phyloP scores from a whole-genome alignment of 768 basidiomycete species.

The Crassisporium funariophilum region DNA sequence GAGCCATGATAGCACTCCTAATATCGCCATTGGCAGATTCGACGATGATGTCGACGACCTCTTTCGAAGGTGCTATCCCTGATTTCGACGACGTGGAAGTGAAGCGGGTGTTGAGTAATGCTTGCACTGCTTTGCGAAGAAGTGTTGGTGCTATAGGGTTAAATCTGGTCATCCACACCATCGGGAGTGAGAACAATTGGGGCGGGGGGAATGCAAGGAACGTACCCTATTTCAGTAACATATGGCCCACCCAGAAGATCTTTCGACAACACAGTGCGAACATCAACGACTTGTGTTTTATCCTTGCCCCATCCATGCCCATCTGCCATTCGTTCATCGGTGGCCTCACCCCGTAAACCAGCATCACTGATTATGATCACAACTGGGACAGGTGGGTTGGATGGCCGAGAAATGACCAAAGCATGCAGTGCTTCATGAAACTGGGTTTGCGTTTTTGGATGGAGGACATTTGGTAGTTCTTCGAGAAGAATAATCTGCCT shows the following conservation, averaged over 20 bases:
- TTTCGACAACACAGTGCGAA: conserved; percentile 70
- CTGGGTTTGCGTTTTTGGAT: conserved; percentile 61
- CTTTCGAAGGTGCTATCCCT: conserved; percentile 53
- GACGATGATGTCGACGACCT: conserved; percentile 74
- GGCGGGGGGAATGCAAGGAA: conserved; percentile 9
- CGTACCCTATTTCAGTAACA: conserved; percentile 80
- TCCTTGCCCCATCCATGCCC: conserved; percentile 51
- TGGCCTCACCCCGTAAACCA: conserved; percentile 72
- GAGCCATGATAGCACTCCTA: conserved; percentile 87
- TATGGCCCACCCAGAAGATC: conserved; percentile 71
- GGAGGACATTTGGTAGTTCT: conserved; percentile 89
- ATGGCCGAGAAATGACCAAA: conserved; percentile 44
- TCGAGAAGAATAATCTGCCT: conserved; percentile 79
- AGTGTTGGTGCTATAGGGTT: conserved; percentile 91
- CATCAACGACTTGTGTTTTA: conserved; percentile 49
- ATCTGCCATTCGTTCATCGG: conserved; percentile 44
- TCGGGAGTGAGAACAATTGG: background rate
- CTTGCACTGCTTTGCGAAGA: conserved; percentile 75
- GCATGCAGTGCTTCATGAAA: conserved; percentile 73
- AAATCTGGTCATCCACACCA: conserved; percentile 55
- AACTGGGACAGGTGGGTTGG: conserved; percentile 56
- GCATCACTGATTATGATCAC: conserved; percentile 85
- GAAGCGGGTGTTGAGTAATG: conserved; percentile 54
- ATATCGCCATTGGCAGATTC: conserved; percentile 89
- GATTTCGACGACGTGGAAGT: conserved; percentile 25